A percentile compares a stretch with the other conserved stretches of the same genome.
These are phyloP conservation scores for Lonicera japonica DNA, from an alignment of 129 eudicot genomes.

Conservation along the genomic window DNA sequence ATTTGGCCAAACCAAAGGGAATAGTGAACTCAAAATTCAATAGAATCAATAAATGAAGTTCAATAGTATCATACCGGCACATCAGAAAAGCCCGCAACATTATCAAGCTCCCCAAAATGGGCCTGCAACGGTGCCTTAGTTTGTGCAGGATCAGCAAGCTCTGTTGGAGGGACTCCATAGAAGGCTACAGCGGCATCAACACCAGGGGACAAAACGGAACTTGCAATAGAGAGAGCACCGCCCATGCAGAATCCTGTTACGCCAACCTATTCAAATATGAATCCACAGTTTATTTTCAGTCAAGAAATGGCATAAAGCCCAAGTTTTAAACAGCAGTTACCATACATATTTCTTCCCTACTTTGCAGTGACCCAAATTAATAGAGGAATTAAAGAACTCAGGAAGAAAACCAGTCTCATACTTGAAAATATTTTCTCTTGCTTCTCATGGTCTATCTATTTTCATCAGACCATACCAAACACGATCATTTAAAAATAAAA, in stretches of 20 bases:
- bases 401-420: background rate
- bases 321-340: background rate
- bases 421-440: too few relatives aligned
- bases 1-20: too few relatives aligned
- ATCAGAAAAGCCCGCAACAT: slow-evolving; percentile 75
- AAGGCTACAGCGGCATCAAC: slow-evolving; percentile 88
- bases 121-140: slow-evolving; percentile 87
- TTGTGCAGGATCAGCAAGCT: slow-evolving; percentile 77
- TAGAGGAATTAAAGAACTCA: background rate
- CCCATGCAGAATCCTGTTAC: slow-evolving; percentile 99
- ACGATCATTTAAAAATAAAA: too few relatives aligned
- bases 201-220: slow-evolving; percentile 69
- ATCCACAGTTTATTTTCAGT: background rate
- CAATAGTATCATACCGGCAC: slow-evolving; percentile 40
- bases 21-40: too few relatives aligned
- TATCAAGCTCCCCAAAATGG: slow-evolving; percentile 86
- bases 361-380: background rate
- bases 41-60: background rate
- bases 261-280: slow-evolving; percentile 53
- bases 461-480: too few relatives aligned
- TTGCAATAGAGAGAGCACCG: slow-evolving; percentile 94
- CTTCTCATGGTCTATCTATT: too few relatives aligned
- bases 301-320: background rate
- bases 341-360: background rate
- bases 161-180: slow-evolving; percentile 85